Percentiles rank a stretch among this genome's conserved stretches.
Evolutionary conservation across 768 basidiomycete species (phyloP).

Genomic region (Boletus huronensis): DNA sequence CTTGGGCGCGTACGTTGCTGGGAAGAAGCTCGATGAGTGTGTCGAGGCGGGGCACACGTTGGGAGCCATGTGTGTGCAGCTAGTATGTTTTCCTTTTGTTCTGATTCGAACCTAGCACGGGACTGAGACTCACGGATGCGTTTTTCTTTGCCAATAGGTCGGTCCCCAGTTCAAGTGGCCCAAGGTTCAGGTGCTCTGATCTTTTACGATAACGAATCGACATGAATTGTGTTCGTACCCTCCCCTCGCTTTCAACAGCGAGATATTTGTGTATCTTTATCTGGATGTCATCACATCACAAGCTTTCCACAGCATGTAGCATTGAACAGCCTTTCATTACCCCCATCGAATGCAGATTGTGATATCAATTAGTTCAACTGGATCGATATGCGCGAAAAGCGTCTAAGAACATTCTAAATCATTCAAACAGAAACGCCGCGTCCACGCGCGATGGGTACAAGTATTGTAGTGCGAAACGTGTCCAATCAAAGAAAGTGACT

Average conservation of each 20-base stretch:
- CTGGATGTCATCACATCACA: slow-evolving; percentile 19
- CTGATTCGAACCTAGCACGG: no score
- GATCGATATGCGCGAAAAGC: background rate
- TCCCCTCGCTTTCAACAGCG: slow-evolving; percentile 40
- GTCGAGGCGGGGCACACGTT: slow-evolving; percentile 86
- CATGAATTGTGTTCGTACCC: background rate
- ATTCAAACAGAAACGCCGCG: slow-evolving; percentile 12
- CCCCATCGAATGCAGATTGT: slow-evolving; percentile 6
- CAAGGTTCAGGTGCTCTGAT: slow-evolving; percentile 46
- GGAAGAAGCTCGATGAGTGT: slow-evolving; percentile 72
- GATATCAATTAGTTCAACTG: slow-evolving; percentile 20
- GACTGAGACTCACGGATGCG: background rate
- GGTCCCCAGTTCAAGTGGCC: slow-evolving; percentile 58
- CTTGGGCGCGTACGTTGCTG: slow-evolving; percentile 77
- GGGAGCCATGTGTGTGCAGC: slow-evolving; percentile 80
- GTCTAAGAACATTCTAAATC: slow-evolving; percentile 13
- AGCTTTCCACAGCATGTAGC: slow-evolving; percentile 39
- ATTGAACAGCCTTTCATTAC: background rate
- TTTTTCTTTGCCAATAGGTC: slow-evolving; percentile 34
- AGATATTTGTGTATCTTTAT: slow-evolving; percentile 24
- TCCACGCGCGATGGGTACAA: slow-evolving; percentile 16
- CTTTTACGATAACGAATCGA: background rate
- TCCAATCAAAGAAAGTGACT: slow-evolving; percentile 12
- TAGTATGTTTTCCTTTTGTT: slow-evolving; percentile 43
- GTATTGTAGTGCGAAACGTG: slow-evolving; percentile 22